Conservation (phyloP, 1,284 basidiomycete species). For the Volvariella volvacea region DNA sequence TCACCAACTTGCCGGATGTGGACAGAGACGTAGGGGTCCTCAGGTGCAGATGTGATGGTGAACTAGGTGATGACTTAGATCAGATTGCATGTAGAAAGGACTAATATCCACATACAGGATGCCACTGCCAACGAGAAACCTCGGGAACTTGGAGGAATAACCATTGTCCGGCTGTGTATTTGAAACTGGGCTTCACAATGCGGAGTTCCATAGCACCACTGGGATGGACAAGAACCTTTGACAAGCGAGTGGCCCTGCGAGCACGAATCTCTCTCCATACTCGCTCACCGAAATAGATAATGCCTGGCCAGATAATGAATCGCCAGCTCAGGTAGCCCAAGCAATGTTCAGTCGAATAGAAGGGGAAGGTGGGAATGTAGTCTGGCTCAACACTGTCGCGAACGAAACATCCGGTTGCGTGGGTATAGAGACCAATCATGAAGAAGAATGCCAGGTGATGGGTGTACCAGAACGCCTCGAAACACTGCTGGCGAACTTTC, state of each 20-base stretch:
- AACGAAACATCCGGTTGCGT: slow-evolving; percentile 90
- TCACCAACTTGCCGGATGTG: slow-evolving; percentile 91
- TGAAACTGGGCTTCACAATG: slow-evolving; percentile 83
- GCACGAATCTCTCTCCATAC: slow-evolving; percentile 75
- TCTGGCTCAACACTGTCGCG: slow-evolving; percentile 71
- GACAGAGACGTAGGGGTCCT: slow-evolving; percentile 83
- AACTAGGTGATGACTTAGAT: slow-evolving; percentile 43
- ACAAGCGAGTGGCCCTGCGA: slow-evolving; percentile 66
- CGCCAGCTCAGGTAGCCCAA: slow-evolving; percentile 85
- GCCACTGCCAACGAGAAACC: slow-evolving; percentile 81
- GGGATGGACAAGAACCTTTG: slow-evolving; percentile 76
- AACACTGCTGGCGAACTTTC: slow-evolving; percentile 79
- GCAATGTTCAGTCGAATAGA: slow-evolving; percentile 77
- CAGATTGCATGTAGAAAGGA: not conserved
- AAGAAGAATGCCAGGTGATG: slow-evolving; percentile 90
- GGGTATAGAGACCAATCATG: slow-evolving; percentile 81
- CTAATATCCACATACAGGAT: slow-evolving; percentile 55
- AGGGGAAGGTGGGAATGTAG: slow-evolving; percentile 64
- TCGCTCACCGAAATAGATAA: slow-evolving; percentile 81
- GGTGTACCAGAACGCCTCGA: slow-evolving; percentile 92
- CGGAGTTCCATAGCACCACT: slow-evolving; percentile 88
- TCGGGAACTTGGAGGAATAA: slow-evolving; percentile 84
- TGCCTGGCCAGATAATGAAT: slow-evolving; percentile 81
- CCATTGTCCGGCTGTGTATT: slow-evolving; percentile 88
- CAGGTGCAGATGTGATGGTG: slow-evolving; percentile 89